Evolutionary conservation across 805 yeast species (phyloP).

Genomic region (Yamadazyma tumulicola): DNA sequence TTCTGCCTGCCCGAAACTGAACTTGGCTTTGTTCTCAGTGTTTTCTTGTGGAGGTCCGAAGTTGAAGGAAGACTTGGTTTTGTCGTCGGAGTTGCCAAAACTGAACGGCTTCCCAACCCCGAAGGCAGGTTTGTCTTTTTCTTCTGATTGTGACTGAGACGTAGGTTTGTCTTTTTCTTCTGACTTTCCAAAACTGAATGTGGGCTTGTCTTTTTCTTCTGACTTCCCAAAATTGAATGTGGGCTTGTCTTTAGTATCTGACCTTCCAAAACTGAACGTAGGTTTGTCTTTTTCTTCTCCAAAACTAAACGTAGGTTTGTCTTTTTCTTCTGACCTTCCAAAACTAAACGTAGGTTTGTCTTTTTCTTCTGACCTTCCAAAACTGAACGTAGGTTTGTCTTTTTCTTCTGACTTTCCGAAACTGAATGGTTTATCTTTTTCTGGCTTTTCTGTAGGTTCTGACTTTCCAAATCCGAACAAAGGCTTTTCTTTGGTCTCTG

Average conservation of each 20-base stretch:
- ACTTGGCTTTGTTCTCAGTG: conserved; percentile 2
- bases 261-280: conserved; percentile 7
- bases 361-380: conserved; percentile 6
- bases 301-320: conserved; percentile 4
- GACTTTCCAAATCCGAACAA: conserved; percentile 16
- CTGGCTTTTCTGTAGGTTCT: conserved; percentile 5
- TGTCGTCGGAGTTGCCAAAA: conserved; percentile 14
- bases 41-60: conserved; percentile 6
- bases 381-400: conserved; percentile 5
- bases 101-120: conserved; percentile 11
- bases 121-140: conserved; percentile 5
- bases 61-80: conserved; percentile 1
- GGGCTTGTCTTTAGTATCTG: conserved; percentile 1
- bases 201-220: conserved; percentile 6
- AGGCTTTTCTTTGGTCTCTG: conserved; percentile 2
- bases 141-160: conserved; percentile 10
- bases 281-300: conserved; percentile 6
- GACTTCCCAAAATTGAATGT: conserved; percentile 3
- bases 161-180: conserved; percentile 1
- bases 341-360: conserved; percentile 13
- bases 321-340: conserved; percentile 8
- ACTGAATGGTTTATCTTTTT: conserved; percentile 13
- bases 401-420: conserved; percentile 14
- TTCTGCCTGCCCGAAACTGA: conserved; percentile 5
- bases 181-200: conserved; percentile 13